Percentiles rank a stretch among this genome's conserved stretches.
Evolutionary conservation across 352 stramenopile species (phyloP).

Genomic region (Globisporangium spinosum): DNA sequence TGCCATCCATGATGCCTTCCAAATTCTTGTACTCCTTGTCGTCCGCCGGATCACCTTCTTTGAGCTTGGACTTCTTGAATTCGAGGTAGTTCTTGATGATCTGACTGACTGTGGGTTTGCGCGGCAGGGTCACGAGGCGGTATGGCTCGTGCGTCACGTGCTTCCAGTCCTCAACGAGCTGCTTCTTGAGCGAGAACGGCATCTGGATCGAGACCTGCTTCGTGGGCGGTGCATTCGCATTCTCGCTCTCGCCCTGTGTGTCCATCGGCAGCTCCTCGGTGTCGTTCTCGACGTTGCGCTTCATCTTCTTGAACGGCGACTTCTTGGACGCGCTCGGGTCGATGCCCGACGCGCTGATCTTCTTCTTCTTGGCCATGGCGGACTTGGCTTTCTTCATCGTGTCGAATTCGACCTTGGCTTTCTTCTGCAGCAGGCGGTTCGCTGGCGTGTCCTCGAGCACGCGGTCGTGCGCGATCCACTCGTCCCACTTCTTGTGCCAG

Average conservation of each 20-base stretch:
- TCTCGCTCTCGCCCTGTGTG: conserved; percentile 20
- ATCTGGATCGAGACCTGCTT: conserved; percentile 78
- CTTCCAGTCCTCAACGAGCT: conserved; percentile 91
- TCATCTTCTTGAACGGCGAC: conserved; percentile 77
- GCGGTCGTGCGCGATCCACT: conserved; percentile 77
- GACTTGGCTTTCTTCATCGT: conserved; percentile 40
- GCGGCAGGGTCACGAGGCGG: conserved; percentile 77
- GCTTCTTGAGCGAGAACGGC: conserved; percentile 90
- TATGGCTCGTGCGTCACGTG: conserved; percentile 72
- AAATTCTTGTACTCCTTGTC: conserved; percentile 84
- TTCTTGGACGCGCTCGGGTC: conserved; percentile 47
- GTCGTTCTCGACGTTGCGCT: conserved; percentile 58
- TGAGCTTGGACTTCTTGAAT: conserved; percentile 69
- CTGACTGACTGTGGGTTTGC: conserved; percentile 71
- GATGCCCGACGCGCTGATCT: conserved; percentile 59
- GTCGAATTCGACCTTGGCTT: conserved; percentile 28
- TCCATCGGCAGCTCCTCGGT: conserved; percentile 49
- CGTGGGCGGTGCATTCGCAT: conserved; percentile 3
- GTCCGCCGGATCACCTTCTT: conserved; percentile 42
- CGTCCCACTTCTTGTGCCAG: conserved; percentile 91
- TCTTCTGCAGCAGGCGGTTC: conserved; percentile 54
- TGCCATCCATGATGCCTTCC: conserved; percentile 76
- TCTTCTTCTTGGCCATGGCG: conserved; percentile 49
- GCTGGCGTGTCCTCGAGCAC: conserved; percentile 64
- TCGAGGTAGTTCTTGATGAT: conserved; percentile 82